Conservation (phyloP, 2,329 filamentous ascomycete species). For the Bipolaris oryzae region DNA sequence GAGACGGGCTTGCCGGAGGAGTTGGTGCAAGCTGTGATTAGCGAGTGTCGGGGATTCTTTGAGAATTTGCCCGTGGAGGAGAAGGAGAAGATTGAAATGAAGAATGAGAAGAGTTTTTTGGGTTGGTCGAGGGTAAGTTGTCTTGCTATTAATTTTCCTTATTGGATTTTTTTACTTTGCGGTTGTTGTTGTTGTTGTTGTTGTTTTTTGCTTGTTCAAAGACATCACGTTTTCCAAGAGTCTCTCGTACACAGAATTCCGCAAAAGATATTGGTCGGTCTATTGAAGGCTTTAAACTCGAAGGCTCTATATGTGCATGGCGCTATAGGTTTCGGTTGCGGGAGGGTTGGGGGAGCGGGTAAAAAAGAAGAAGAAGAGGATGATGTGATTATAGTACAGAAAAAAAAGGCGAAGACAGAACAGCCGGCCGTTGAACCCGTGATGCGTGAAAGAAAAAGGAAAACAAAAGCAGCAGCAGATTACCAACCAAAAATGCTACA, state of each 20-base stretch:
- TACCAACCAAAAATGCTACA: neutral
- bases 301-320: too few relatives aligned
- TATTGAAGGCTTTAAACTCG: too few relatives aligned
- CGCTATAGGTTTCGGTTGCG: too few relatives aligned
- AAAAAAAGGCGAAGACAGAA: neutral
- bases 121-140: slow-evolving; percentile 54
- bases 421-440: neutral
- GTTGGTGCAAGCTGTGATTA: slow-evolving; percentile 69
- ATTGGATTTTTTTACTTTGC: neutral
- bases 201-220: neutral
- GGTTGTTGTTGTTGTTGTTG: neutral
- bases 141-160: neutral
- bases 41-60: slow-evolving; percentile 75
- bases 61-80: slow-evolving; percentile 72
- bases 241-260: too few relatives aligned
- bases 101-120: slow-evolving; percentile 55
- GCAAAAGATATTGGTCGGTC: too few relatives aligned
- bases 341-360: too few relatives aligned
- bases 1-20: slow-evolving; percentile 67
- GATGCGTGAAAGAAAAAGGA: neutral
- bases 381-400: slow-evolving; percentile 8
- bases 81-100: slow-evolving; percentile 67
- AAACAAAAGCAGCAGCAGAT: neutral
- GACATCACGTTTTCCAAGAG: too few relatives aligned
- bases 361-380: too few relatives aligned